Evolutionary conservation across 108 stramenopile species (phyloP), one percentile per base, ranked within the genome.

Genomic region (Epithemia pelagica): DNA sequence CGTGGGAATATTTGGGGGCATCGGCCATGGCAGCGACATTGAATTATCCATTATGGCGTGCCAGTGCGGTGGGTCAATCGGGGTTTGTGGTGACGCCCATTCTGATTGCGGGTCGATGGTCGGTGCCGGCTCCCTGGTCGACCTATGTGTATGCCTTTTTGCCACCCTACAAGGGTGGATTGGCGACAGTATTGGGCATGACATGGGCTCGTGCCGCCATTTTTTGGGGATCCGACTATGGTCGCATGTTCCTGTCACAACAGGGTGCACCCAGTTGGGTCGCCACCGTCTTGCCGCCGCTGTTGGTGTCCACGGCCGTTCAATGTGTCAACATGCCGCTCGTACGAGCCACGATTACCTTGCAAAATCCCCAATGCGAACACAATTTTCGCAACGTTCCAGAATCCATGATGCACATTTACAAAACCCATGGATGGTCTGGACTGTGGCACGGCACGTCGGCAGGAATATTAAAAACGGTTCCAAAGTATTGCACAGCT

Each of bases 171-270:
- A 92, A 94, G 63, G 98, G 98, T 24, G 74, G 92, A 33, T 30
- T 78, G 0, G 96, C 94, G 1, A 95, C 94, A 10, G 82, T 97
- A 0, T 61, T 78, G 68, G 96, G 98, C 51, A 97, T 99, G 96
- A 95, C 95, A 15, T 99, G 96, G 95, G 98, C 98, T 7, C 78
- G 98, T 26, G 95, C 95, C 0, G 89, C 95, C 2, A 99, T 99
- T 46, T 99, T 99, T 72, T 98, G 80, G 61, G 91, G 96, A 18
- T 85, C 82, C 54, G 98, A 99, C 75, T 58, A 61, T 32, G 96
- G 96, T 5, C 87, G 88, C 61, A 79, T 81, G 22, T n/a, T 69
- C 0, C 51, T 95, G 26, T 25, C 61, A 0, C 54, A 54, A 21
- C 28, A 27, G 19, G 77, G 72, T 24, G 66, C 30, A 52, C 24